Base-by-base conservation (phyloP, 164 flowering plant species). In the Umbilicus rupestris region DNA sequence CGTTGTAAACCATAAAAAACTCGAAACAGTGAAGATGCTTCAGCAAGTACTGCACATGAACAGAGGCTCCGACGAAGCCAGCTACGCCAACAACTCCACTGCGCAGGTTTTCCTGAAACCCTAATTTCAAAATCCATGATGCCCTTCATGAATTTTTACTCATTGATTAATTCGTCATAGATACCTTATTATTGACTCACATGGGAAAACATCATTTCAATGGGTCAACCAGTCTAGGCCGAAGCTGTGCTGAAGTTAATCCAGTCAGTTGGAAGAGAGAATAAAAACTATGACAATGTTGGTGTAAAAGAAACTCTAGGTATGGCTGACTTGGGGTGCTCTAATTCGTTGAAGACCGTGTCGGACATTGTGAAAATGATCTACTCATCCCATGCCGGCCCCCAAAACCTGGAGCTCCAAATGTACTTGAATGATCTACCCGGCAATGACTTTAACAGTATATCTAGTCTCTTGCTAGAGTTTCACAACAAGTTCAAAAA, bases 311-410 rank as follows among this genome's bases (percentile, higher is more conserved):
- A 62, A 52, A 79, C 77, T 52, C 65, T 83, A 50, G 80, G 73
- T 3, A 71, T 85, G 0, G 89, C 85, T 2, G 89, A 85, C 52
- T 64, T 83, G 64, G 89, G 89, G 8, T 85, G 89, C 70, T 78
- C 85, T 0, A 85, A 79, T 49, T 41, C 81, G 1, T 63, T 83
- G 19, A 12, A 15, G 3, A 71, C 63, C 29, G 33, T 79, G 1
- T 72, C 72, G 0, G 71, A 80, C 24, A 73, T 80, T 2, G 62
- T 80, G 3, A 67, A 77, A 45, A 4, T 44, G 12, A 64, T 80
- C 0, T 26, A 39, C 28, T 31, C 66, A 22, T 66, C 17, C 6
- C 42, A 60, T 33, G 66, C 63, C 42, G 63, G 58, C 26, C 71
- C 44, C 0, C 0, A 66, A 7, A 83, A 80, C 1, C 84, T 80